Evolutionary conservation across 768 basidiomycete species (phyloP).

Genomic region (Serendipita sp.): DNA sequence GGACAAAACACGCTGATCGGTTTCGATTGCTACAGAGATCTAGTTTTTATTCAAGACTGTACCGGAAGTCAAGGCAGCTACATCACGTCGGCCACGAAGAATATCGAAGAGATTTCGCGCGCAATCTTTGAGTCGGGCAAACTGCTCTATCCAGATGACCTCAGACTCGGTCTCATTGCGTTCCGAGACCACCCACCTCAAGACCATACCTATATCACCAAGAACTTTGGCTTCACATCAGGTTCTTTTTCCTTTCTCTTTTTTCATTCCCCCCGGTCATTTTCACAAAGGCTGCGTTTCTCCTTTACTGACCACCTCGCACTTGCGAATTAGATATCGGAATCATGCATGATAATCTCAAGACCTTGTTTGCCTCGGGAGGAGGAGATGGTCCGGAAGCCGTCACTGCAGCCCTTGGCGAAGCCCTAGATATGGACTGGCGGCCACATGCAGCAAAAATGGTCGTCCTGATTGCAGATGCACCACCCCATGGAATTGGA

Average conservation of each 20-base stretch:
- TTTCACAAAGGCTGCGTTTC: not conserved
- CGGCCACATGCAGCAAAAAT: constrained; percentile 78
- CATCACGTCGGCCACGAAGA: constrained; percentile 87
- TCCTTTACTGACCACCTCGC: not conserved
- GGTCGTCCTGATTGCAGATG: constrained; percentile 93
- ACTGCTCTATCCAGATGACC: constrained; percentile 72
- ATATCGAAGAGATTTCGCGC: constrained; percentile 89
- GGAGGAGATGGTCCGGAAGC: constrained; percentile 96
- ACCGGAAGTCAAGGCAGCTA: constrained; percentile 85
- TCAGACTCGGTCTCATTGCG: constrained; percentile 82
- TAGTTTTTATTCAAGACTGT: constrained; percentile 92
- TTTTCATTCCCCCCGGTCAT: too few relatives aligned
- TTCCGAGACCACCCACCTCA: constrained; percentile 97
- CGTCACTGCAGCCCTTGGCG: constrained; percentile 82
- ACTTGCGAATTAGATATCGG: constrained; percentile 38
- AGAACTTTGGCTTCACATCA: constrained; percentile 88
- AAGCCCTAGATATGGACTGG: constrained; percentile 85
- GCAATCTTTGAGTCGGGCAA: constrained; percentile 91
- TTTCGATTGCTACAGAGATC: constrained; percentile 42
- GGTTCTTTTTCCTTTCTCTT: too few relatives aligned
- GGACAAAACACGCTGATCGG: not conserved
- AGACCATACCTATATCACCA: constrained; percentile 87
- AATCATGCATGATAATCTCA: constrained; percentile 71
- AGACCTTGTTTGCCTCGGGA: constrained; percentile 72
- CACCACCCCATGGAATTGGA: constrained; percentile 93